Evolutionary conservation across 2,329 filamentous ascomycete genomes (phyloP).

Genomic region (Phyllosticta citriasiana): DNA sequence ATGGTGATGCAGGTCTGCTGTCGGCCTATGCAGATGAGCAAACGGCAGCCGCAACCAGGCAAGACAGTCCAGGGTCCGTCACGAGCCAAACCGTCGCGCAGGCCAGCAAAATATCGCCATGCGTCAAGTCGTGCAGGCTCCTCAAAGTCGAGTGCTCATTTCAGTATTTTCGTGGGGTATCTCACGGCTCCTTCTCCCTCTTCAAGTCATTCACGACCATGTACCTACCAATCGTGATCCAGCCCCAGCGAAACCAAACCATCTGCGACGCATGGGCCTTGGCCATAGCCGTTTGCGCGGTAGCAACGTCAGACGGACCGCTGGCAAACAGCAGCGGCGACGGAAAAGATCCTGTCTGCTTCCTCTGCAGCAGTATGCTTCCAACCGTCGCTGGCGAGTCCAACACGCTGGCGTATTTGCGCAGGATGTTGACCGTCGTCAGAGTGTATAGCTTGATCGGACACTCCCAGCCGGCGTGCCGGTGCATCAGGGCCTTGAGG

Average conservation of each 20-base stretch:
- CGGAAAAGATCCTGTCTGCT: constrained; percentile 45
- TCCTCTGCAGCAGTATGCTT: constrained; percentile 38
- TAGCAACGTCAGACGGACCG: constrained; percentile 51
- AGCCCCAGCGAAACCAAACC: constrained; percentile 96
- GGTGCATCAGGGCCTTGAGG: constrained; percentile 53
- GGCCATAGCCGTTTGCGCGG: constrained; percentile 79
- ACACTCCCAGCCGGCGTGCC: constrained; percentile 53
- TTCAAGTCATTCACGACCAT: constrained; percentile 90
- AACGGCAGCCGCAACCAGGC: too few species aligned
- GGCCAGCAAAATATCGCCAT: too few species aligned
- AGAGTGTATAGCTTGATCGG: constrained; percentile 83
- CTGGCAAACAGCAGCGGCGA: constrained; percentile 60
- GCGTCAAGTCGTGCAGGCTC: too few species aligned
- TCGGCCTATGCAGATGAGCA: too few species aligned
- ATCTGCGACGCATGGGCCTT: constrained; percentile 89
- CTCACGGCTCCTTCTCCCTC: constrained; percentile 39
- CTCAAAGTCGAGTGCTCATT: not conserved
- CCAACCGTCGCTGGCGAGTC: constrained; percentile 66
- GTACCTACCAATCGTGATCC: constrained; percentile 84
- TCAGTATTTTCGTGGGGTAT: not conserved
- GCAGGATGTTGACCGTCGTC: constrained; percentile 56
- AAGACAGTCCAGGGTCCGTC: too few species aligned
- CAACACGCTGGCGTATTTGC: constrained; percentile 74
- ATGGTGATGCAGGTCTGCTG: too few species aligned
- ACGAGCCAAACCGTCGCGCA: too few species aligned